A percentile compares a stretch with the other conserved stretches of the same genome.
Evolutionary conservation across 1,139 yeast species (phyloP).

Genomic region (Wickerhamiella pararugosa): DNA sequence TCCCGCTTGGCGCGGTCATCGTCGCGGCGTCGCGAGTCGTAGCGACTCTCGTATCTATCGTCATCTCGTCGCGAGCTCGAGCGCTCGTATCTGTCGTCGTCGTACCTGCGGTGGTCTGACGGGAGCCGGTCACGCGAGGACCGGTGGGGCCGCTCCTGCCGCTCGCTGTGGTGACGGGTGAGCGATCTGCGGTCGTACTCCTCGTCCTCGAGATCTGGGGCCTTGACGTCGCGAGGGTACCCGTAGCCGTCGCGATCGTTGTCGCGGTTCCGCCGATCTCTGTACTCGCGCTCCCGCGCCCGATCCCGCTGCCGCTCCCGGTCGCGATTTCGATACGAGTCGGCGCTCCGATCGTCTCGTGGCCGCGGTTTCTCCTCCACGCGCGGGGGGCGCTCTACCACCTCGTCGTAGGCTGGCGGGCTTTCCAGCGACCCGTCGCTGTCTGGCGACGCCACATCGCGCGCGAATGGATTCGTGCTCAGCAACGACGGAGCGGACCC

Average conservation of each 20-base stretch:
- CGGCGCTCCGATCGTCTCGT: conserved; percentile 1
- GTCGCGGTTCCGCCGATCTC: conserved; percentile 15
- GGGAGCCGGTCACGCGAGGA: too few relatives aligned
- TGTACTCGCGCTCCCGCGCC: conserved; percentile 11
- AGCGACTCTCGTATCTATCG: too few relatives aligned
- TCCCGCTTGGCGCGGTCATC: conserved; percentile 12
- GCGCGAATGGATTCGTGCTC: conserved; percentile 11
- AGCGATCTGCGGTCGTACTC: too few relatives aligned
- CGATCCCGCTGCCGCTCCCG: neutral
- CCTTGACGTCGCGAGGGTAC: conserved; percentile 2
- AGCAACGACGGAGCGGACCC: conserved; percentile 5
- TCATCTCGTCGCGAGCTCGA: too few relatives aligned
- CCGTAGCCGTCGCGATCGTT: conserved; percentile 9
- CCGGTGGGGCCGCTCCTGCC: too few relatives aligned
- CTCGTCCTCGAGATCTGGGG: too few relatives aligned
- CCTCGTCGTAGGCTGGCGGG: conserved; percentile 3
- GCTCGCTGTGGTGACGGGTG: too few relatives aligned
- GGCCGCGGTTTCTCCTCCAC: conserved; percentile 3
- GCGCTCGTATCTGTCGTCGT: too few relatives aligned
- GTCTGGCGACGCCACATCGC: conserved; percentile 8
- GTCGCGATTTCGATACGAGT: neutral
- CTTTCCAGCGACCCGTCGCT: neutral
- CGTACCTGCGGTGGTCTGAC: too few relatives aligned
- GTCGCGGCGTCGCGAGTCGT: conserved; percentile 1
- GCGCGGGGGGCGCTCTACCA: neutral